Base-by-base conservation (phyloP, 2,329 filamentous ascomycete species). In the Fusarium algeriense region DNA sequence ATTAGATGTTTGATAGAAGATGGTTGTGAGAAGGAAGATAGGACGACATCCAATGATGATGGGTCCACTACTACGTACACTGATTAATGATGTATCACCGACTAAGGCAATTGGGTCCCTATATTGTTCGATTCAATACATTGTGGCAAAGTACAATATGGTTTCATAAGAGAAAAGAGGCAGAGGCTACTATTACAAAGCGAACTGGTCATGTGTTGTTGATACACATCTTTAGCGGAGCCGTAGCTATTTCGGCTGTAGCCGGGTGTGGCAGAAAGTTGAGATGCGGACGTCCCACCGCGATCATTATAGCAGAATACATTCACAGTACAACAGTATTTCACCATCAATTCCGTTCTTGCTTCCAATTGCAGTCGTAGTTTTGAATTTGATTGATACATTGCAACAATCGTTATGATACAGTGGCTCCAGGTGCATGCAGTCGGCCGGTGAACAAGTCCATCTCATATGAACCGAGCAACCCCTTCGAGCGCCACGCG, bases 401-500 rank as follows among this genome's bases (percentile, higher is more conserved):
- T 76, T 77, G 72, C 70, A 78, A 70, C 77, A 80, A 75, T 78
- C 71, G 56, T 75, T 79, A 79, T 79, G 77, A 75, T 80, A 80
- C 79, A 80, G 68, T 70, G 66, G 71, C 77, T 75, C 66, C 55
- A 64, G 69, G 67, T 73, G 64, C 69, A 73, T 73, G 74, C 73
- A 70, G 60, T 71, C 48, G 61, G 67, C 59, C 69, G 67, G 57
- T 66, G 67, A 69, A 60, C 70, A 73, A 62, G 69, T 69, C 58
- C 66, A 60, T 67, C 40, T 58, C 70, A 56, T 75, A n/a, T 65
- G 43, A 70, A 60, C 59, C 68, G 60, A 76, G 64, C 71, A 69
- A 64, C 55, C 59, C 55, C 50, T 52, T 60, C 44, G 55, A 62
- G 60, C 45, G 56, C 64, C 64, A 69, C 71, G 64, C 74, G 67